Conservation (phyloP, 208 protist genomes). For the Trypanosoma cruzi region DNA sequence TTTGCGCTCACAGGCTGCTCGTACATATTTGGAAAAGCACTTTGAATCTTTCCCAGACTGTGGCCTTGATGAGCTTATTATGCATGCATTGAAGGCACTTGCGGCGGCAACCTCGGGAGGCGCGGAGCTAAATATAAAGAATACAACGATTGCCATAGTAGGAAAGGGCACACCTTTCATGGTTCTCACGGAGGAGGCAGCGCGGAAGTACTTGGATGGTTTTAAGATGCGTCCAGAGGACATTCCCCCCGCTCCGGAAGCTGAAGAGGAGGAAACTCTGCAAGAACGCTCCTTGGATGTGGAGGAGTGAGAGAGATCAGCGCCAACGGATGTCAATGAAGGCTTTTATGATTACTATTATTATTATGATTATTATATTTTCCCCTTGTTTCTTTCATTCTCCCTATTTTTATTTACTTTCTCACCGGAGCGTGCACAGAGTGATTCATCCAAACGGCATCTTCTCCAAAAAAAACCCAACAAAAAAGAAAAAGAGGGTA, state of each 20-base stretch:
- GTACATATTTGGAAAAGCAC: constrained; percentile 99
- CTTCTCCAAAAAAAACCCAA: background rate
- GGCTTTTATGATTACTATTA: background rate
- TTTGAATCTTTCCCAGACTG: constrained; percentile 92
- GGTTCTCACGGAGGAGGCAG: constrained; percentile 82
- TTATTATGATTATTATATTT: no score
- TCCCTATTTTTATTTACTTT: constrained; percentile 5
- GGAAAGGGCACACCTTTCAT: constrained; percentile 89
- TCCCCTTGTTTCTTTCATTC: background rate
- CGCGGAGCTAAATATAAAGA: constrained; percentile 92
- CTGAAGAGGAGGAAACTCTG: constrained; percentile 63
- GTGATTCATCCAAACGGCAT: background rate
- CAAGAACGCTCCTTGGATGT: constrained; percentile 77
- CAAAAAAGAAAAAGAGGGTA: background rate
- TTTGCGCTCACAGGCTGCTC: constrained; percentile 97
- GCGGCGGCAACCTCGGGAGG: constrained; percentile 90
- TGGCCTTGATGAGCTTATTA: constrained; percentile 90
- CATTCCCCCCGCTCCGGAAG: constrained; percentile 46
- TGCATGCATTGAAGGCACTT: constrained; percentile 94
- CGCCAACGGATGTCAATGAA: background rate
- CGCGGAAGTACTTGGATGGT: constrained; percentile 84
- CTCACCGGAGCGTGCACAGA: background rate
- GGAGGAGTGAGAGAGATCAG: constrained; percentile 63
- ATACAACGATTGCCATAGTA: constrained; percentile 93
- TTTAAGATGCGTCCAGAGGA: constrained; percentile 82